Conservation (phyloP, 371 early-diverging fungal genomes). For the Apophysomyces elegans region DNA sequence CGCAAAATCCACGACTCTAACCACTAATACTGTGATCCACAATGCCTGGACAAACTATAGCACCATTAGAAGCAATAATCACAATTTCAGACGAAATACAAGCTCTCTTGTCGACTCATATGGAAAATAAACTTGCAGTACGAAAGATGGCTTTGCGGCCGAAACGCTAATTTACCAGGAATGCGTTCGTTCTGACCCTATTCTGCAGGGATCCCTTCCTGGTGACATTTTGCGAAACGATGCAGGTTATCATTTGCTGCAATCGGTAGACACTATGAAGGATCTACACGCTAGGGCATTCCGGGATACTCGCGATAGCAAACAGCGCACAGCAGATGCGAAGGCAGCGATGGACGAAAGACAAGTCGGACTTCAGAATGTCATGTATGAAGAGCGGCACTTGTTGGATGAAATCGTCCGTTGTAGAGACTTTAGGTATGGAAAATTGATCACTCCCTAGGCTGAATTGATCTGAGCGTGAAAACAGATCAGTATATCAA, state of each 20-base stretch:
- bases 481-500: slow-evolving; percentile 47
- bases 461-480: neutral
- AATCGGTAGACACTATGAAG: slow-evolving; percentile 26
- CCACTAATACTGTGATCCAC: neutral
- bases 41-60: neutral
- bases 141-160: neutral
- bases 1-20: no score
- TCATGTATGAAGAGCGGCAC: slow-evolving; percentile 53
- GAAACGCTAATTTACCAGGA: neutral
- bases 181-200: neutral
- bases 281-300: slow-evolving; percentile 36
- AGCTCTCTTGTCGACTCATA: neutral
- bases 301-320: slow-evolving; percentile 31
- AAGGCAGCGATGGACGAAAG: slow-evolving; percentile 46
- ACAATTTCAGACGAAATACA: slow-evolving; percentile 2
- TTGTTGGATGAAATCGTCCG: slow-evolving; percentile 50
- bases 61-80: slow-evolving; percentile 3
- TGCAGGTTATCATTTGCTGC: slow-evolving; percentile 21
- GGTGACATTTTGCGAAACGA: slow-evolving; percentile 18
- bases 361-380: slow-evolving; percentile 47
- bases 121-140: neutral
- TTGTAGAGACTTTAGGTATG: slow-evolving; percentile 49
- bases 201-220: slow-evolving; percentile 25
- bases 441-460: neutral
- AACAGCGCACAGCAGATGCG: slow-evolving; percentile 47